A percentile compares a stretch with the other conserved stretches of the same genome.
These are phyloP conservation scores for Fusarium setosum DNA, from an alignment of 2,329 filamentous ascomycete species.

Conservation along the genomic window DNA sequence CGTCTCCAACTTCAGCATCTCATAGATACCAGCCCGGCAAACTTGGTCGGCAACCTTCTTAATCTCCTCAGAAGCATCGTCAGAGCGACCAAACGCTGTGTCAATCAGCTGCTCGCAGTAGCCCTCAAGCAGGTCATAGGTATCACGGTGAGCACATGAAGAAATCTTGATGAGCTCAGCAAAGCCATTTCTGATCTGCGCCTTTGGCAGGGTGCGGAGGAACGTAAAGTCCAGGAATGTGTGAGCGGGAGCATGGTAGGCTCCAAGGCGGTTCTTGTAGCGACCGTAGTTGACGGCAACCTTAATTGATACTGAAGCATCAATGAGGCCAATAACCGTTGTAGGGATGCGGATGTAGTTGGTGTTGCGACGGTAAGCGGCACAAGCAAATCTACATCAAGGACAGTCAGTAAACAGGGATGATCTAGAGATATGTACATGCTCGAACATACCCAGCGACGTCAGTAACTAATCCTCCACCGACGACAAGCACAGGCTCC, in stretches of 20 bases:
- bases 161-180: conserved; percentile 83
- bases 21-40: conserved; percentile 75
- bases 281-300: conserved; percentile 83
- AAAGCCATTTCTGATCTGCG: conserved; percentile 79
- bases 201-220: conserved; percentile 73
- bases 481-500: conserved; percentile 75
- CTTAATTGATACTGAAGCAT: conserved; percentile 81
- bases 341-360: conserved; percentile 81
- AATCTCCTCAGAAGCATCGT: conserved; percentile 66
- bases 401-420: background rate
- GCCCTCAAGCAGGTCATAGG: conserved; percentile 75
- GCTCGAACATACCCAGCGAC: conserved; percentile 72
- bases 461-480: conserved; percentile 77
- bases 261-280: conserved; percentile 80
- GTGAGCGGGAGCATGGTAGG: conserved; percentile 77
- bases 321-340: conserved; percentile 80
- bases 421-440: background rate
- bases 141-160: conserved; percentile 73
- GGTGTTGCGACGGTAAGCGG: conserved; percentile 77
- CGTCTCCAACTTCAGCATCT: conserved; percentile 80
- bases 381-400: conserved; percentile 72
- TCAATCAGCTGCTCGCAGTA: conserved; percentile 76
- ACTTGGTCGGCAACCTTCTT: conserved; percentile 72
- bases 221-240: conserved; percentile 82
- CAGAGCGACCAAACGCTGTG: conserved; percentile 71